Base-by-base conservation (phyloP, 148 eudicot species). In the Heliamphora exappendiculata region DNA sequence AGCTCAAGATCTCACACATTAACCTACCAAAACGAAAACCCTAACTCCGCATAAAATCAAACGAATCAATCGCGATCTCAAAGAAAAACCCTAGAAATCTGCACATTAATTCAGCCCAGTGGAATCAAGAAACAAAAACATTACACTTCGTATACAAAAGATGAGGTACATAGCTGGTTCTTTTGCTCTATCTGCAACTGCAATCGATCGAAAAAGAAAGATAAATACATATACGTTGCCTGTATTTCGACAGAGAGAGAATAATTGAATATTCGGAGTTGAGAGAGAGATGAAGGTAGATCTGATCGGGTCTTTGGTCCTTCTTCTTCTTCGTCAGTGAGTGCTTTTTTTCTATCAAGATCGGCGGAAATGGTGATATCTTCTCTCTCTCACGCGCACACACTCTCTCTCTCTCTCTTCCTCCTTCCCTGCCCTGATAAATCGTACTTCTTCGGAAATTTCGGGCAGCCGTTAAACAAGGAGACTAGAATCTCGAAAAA, bases 1-100 rank as follows among this genome's bases (percentile, higher is more conserved):
- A 75, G 77, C 41, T 17, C 13, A 45, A 17, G 74, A 80, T 78
- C 83, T 37, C 75, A 45, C 55, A 67, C 70, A 74, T 51, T 50
- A 64, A 47, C 51, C n/a, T 13, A 59, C 50, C 24, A 29, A 45
- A 41, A 31, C 54, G 49, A 50, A 69, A 78, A 33, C 70, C 78
- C 81, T 64, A 72, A 75, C 29, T 29, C 13, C 13, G 26, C 75
- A 39, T 37, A 55, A 39, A 72, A 7, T 16, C 26, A n/a, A 34
- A 20, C 54, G 17, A 45, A 34, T 49, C n/a, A 2, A 76, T 5
- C 36, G n/a, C 45, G 31, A 57, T 16, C 29, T 57, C 62, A 7
- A 11, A 42, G 8, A 1, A 14, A 29, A 76, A 74, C 59, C 80
- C 73, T 73, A 77, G 37, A 70, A 24, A 28, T 59, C 26, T 34